A percentile compares a stretch with the other conserved stretches of the same genome.
phyloP scores from a whole-genome alignment of 495 filamentous ascomycete genomes.

The Xylaria sp. region DNA sequence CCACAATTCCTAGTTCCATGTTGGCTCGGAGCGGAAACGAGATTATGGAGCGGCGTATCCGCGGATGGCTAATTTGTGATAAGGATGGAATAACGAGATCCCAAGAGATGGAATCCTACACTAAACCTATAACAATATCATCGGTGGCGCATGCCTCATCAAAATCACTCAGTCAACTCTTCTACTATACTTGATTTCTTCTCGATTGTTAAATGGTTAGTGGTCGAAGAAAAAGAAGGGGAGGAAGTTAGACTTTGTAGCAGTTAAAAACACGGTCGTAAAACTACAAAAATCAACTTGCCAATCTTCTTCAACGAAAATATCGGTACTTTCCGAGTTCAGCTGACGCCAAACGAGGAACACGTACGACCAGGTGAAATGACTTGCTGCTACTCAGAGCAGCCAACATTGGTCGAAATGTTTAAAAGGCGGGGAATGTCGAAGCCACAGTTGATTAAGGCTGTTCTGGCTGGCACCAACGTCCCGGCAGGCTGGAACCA shows the following conservation, averaged over 20 bases:
- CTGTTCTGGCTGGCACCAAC: background rate
- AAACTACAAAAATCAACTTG: background rate
- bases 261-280: background rate
- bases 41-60: background rate
- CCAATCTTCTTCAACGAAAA: background rate
- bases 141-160: background rate
- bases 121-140: background rate
- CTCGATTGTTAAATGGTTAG: background rate
- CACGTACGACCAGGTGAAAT: background rate
- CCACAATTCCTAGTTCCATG: background rate
- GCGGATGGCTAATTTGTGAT: background rate
- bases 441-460: slow-evolving; percentile 16
- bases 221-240: background rate
- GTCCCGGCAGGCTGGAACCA: slow-evolving; percentile 28
- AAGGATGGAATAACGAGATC: background rate
- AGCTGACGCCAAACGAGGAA: slow-evolving; percentile 4
- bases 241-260: background rate
- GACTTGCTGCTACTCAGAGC: slow-evolving; percentile 11
- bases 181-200: background rate
- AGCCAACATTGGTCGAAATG: background rate
- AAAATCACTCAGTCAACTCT: background rate
- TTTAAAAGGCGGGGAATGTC: slow-evolving; percentile 6
- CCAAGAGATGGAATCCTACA: background rate
- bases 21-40: background rate
- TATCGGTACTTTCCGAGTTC: slow-evolving; percentile 11